Base-by-base conservation (phyloP, 1,139 yeast species). In the Suhomyces chickasaworum region DNA sequence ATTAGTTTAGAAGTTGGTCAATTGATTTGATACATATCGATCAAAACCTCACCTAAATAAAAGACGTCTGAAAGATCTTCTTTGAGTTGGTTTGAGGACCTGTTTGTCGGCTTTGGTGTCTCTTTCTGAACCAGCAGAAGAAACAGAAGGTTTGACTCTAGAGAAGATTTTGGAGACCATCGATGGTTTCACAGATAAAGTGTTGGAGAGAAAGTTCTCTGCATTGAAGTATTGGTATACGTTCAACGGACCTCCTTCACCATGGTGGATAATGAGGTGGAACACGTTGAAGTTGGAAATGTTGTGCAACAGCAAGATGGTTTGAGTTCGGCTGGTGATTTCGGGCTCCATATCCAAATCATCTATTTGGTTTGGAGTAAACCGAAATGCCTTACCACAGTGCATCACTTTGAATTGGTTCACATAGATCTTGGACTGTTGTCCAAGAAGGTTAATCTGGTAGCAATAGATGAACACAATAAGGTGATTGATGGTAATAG, bases 171-270 rank as follows among this genome's bases (percentile, higher is more conserved):
- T 46, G 39, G 44, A 32, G 10, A 42, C 37, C 1, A 39, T 22
- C 10, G 49, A 46, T 7, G 41, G 30, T 22, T 39, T 46, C 22
- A 34, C 44, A n/a, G 35, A 21, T 18, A 46, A 37, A 10, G 41
- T 20, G 30, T 23, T 22, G 10, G 40, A n/a, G 37, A 54, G 49
- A 42, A 49, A 54, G 43, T 46, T 48, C 34, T 55, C 53, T 18
- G 51, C 45, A 35, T 53, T 56, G 39, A 56, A 56, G 49, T 47
- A 56, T 42, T 45, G 51, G 41, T 53, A 56, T 32, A 55, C 46
- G 17, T 42, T 42, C 7, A 46, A 31, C 4, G 12, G 21, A 12
- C 41, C 30, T 3, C 22, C 13, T 27, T 8, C 29, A 6, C 25
- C 20, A 17, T 22, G 21, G 10, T 37, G 41, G 22, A 50, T 37